Percentiles rank a stretch among this genome's conserved stretches.
Conservation (phyloP, 768 basidiomycete species). For the Mycena venus region DNA sequence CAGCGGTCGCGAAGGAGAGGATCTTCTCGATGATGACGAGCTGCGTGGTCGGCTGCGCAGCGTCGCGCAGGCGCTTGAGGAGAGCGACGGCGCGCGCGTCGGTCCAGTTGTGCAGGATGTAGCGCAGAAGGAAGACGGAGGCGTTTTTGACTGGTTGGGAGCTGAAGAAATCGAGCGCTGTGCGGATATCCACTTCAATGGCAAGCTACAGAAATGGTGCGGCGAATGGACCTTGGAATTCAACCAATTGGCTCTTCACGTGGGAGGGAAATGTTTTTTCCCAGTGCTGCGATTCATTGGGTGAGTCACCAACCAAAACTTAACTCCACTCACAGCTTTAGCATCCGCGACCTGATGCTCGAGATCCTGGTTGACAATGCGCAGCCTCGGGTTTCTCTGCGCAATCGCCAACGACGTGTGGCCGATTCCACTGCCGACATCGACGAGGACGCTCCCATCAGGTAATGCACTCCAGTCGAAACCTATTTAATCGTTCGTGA, state of each 20-base stretch:
- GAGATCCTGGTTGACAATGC: conserved; percentile 45
- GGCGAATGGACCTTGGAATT: conserved; percentile 13
- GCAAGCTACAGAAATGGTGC: neutral
- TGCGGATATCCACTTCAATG: neutral
- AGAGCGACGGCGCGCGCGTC: conserved; percentile 39
- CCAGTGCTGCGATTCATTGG: conserved; percentile 2
- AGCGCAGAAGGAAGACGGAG: conserved; percentile 41
- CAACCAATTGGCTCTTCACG: conserved; percentile 10
- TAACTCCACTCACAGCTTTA: neutral
- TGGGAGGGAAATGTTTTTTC: conserved; percentile 7
- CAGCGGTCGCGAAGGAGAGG: conserved; percentile 5
- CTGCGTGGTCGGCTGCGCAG: conserved; percentile 38
- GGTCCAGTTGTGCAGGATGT: conserved; percentile 47
- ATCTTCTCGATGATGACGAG: conserved; percentile 46
- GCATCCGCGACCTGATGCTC: neutral
- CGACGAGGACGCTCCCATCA: conserved; percentile 41
- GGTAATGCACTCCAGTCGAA: conserved; percentile 43
- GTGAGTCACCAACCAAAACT: neutral
- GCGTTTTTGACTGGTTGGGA: conserved; percentile 41
- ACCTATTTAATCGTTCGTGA: conserved; percentile 26
- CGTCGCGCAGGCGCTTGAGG: conserved; percentile 41
- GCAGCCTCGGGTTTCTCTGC: conserved; percentile 34
- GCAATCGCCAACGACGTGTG: conserved; percentile 38
- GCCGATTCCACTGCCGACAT: conserved; percentile 50
- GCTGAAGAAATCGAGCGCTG: conserved; percentile 27